Evolutionary conservation across 1,284 basidiomycete genomes (phyloP), one percentile per base, ranked within the genome.

Genomic region (Ustilago xerochloae): DNA sequence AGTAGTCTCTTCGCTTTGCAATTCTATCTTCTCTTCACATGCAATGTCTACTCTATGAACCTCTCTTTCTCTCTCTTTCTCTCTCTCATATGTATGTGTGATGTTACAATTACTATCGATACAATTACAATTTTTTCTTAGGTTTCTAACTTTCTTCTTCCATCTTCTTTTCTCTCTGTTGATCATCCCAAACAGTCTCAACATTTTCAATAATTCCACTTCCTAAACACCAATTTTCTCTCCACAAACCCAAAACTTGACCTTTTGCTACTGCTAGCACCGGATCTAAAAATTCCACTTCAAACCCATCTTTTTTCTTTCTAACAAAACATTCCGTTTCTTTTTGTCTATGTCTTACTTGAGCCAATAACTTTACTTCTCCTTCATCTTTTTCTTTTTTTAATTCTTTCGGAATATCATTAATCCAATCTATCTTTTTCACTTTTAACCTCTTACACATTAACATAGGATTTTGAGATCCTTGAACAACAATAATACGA

Each of bases 221-320:
- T 3, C 94, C 94, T 24, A 96, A 86, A 85, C 93, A 94, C 89
- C 90, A 91, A 56, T 90, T 88, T 2, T 86, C 89, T 63, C 90
- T 87, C 86, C 90, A 96, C 6, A 96, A 69, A 0, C 88, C 90
- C 7, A 90, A 90, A 29, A 92, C 88, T 84, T 97, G 94, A 2
- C 94, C 94, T 0, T 89, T 87, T 0, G 93, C 88, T n/a, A 93
- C 89, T 4, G 90, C 91, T 47, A 88, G 88, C 49, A 92, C 87
- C 0, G 90, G 88, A 41, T 88, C 85, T 45, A 87, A 85, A 73
- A 92, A 91, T 3, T 74, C 53, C 24, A 86, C 79, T 8, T 52
- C 15, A 80, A 71, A 63, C 13, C 71, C 65, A 3, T 35, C 22
- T 9, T 38, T 9, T 38, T 5, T 20, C 28, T 51, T 22, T 53